These are phyloP conservation scores for Hysterangium stoloniferum DNA, from an alignment of 768 basidiomycete genomes.

Conservation along the genomic window DNA sequence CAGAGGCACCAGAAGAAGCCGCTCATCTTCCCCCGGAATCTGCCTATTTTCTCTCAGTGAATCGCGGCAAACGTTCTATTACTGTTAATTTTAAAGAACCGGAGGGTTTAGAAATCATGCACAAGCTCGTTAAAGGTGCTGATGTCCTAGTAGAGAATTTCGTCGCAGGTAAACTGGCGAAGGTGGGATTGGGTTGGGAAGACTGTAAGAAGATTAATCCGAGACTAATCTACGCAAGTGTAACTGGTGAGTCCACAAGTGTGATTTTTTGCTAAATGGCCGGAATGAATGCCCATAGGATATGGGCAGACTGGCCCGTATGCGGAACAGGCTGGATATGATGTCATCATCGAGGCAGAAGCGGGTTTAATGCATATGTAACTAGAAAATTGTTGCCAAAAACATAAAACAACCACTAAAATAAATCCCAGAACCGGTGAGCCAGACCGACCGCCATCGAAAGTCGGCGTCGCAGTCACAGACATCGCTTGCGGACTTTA, in stretches of 20 bases:
- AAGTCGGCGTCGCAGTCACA: constrained; percentile 93
- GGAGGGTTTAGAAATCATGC: constrained; percentile 69
- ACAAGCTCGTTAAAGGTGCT: constrained; percentile 58
- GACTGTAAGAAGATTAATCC: constrained; percentile 73
- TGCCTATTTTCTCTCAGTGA: constrained; percentile 85
- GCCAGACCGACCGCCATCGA: constrained; percentile 74
- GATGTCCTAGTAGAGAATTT: constrained; percentile 92
- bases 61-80: constrained; percentile 84
- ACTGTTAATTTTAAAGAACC: constrained; percentile 82
- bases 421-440: constrained; percentile 66
- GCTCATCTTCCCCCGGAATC: constrained; percentile 78
- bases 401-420: neutral
- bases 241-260: constrained; percentile 63
- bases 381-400: constrained; percentile 23
- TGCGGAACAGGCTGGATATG: constrained; percentile 76
- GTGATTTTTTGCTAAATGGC: constrained; percentile 2
- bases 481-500: constrained; percentile 86
- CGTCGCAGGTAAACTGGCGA: constrained; percentile 74
- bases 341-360: constrained; percentile 81
- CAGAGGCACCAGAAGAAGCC: constrained; percentile 41
- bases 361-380: constrained; percentile 94
- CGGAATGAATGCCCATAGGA: constrained; percentile 30
- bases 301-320: constrained; percentile 91
- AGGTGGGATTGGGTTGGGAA: constrained; percentile 81
- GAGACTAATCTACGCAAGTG: constrained; percentile 76